Base-by-base conservation (phyloP, 257 asterid genomes). In the Solanum tacnaense region DNA sequence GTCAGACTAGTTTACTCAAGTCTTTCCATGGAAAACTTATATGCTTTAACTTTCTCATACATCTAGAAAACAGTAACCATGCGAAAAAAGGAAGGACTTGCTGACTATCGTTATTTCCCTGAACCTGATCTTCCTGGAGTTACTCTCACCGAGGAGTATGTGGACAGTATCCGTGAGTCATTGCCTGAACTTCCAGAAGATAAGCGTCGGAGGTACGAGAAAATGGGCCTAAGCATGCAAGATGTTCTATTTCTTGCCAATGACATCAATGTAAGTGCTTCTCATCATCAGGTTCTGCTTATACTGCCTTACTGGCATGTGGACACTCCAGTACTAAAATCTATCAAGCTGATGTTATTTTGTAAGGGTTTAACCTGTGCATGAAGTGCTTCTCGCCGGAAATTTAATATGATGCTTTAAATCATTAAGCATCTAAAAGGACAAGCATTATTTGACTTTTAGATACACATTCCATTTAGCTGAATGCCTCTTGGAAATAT, bases 121-220 rank as follows among this genome's bases (percentile, higher is more conserved):
- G 99, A 97, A 92, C 99, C 99, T 25, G 99, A 97, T 93, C 98
- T 97, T 92, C 99, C 98, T 11, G 98, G 95, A 70, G 98, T 97
- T 89, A 58, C 92, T 91, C 93, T 96, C 87, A 96, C 87, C 29
- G 89, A 94, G 88, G 98, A 93, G 46, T 97, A 92, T 87, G 89
- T 96, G 85, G 90, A 92, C 74, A 86, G 44, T 35, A 90, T 96
- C 85, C 94, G 89, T 73, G 88, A 89, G 87, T 95, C 98, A 23
- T 92, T 97, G 86, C 99, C 99, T 83, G 99, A 97, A 92, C 92
- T 97, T 87, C 99, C 99, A 18, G 99, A 97, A 94, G 88, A 84
- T 89, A 97, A 97, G 89, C 98, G 98, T 88, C 91, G 98, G 79
- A 93, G 98, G 91, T 97, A 94, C 75, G 98, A 96, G 90, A 91